Evolutionary conservation across 2,329 filamentous ascomycete species (phyloP), one percentile per base, ranked within the genome.

Genomic region (Camptophora hylomeconis): DNA sequence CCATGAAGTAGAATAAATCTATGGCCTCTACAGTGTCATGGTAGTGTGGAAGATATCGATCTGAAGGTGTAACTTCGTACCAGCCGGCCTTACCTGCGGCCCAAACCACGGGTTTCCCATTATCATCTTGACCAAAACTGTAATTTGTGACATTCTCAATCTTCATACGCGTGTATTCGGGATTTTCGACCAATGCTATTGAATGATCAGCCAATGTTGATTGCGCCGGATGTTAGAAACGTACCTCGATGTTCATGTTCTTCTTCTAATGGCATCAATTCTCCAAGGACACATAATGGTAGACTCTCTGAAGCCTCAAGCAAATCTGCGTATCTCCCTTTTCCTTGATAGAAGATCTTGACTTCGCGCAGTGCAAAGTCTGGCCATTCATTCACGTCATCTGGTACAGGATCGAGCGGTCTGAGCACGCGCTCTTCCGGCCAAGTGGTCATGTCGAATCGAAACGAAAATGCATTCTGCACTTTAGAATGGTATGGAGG

Each of bases 41-140:
- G 48, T 63, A 73, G 22, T 45, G 35, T 20, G 28, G 47, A 36
- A 59, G 51, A 46, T 74, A 77, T 2, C 57, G 55, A 38, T 58
- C 56, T 21, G 61, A 54, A 2, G 72, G 69, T 17, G 54, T 54
- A 25, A 77, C 59, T 29, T 63, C 61, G 45, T 69, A 75, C 71
- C 72, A 76, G 31, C 72, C 72, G 20, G 71, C 67, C 37, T 61
- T 56, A 18, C 72, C 72, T 26, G 67, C 63, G 12, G 71, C 70
- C 72, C 72, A 76, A 23, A 76, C 56, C 13, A 63, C 60, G 24
- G 69, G 56, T 20, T 61, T 61, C 8, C 66, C 67, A 46, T 73
- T 66, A 25, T 63, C 62, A 42, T 67, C 54, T 38, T 63, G 58
- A 11, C 60, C 60, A 41, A 63, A 64, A 25, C 58, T 58, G 44